Conservation (phyloP, 1,139 yeast genomes). For the Suzukiozyma palmioleophila region DNA sequence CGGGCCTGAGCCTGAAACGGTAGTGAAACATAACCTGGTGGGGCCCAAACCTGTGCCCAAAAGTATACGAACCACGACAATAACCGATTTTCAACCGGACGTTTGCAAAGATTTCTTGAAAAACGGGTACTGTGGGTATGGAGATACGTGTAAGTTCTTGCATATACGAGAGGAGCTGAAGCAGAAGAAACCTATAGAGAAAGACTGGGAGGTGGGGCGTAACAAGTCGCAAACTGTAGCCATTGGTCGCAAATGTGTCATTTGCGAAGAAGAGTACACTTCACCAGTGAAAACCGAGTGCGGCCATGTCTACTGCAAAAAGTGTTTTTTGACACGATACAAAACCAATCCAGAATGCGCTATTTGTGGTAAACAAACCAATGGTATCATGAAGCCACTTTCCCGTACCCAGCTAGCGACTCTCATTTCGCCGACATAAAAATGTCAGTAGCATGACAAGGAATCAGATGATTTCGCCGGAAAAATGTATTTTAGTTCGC, state of each 20-base stretch:
- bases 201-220: constrained; percentile 63
- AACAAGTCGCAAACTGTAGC: constrained; percentile 15
- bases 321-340: constrained; percentile 53
- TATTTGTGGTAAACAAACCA: constrained; percentile 55
- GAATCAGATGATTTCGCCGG: no score
- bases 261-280: constrained; percentile 56
- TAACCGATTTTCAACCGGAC: constrained; percentile 91
- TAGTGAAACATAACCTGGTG: constrained; percentile 39
- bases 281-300: constrained; percentile 62
- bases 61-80: constrained; percentile 64
- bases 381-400: constrained; percentile 40
- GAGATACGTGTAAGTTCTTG: constrained; percentile 94
- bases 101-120: constrained; percentile 89
- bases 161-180: constrained; percentile 86
- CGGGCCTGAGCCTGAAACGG: constrained; percentile 15
- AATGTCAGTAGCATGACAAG: no score
- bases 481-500: no score
- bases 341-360: constrained; percentile 47
- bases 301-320: constrained; percentile 62
- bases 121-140: constrained; percentile 96
- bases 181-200: constrained; percentile 62
- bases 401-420: constrained; percentile 12
- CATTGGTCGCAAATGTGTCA: constrained; percentile 59
- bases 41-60: constrained; percentile 33
- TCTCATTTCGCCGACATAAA: constrained; percentile 5